These are phyloP conservation scores for Eutypella sp. DNA, from an alignment of 2,329 filamentous ascomycete genomes.

Conservation along the genomic window DNA sequence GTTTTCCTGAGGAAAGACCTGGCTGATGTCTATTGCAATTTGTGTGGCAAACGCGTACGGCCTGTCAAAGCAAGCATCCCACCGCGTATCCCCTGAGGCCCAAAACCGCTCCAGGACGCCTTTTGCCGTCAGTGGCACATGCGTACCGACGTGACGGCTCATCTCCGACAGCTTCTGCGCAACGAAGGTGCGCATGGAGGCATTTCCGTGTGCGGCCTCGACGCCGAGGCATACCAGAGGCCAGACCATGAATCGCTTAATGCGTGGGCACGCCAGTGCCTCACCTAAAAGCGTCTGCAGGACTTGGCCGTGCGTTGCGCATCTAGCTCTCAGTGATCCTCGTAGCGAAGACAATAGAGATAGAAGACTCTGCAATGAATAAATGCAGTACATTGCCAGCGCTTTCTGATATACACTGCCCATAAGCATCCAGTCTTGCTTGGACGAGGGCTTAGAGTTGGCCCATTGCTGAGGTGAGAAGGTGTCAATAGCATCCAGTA, in stretches of 20 bases:
- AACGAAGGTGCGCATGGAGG: slow-evolving; percentile 23
- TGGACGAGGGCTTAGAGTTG: slow-evolving; percentile 17
- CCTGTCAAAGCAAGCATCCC: slow-evolving; percentile 34
- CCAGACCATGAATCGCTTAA: slow-evolving; percentile 28
- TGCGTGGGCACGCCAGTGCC: slow-evolving; percentile 9
- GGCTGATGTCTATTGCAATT: slow-evolving; percentile 12
- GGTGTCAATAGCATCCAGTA: slow-evolving; percentile 20
- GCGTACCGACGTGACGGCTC: slow-evolving; percentile 22
- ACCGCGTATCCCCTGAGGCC: slow-evolving; percentile 25
- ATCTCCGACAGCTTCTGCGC: slow-evolving; percentile 19
- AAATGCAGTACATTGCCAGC: slow-evolving; percentile 30
- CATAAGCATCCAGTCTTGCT: slow-evolving; percentile 24
- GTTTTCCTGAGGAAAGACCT: neutral
- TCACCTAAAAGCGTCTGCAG: slow-evolving; percentile 15
- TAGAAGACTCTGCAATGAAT: slow-evolving; percentile 30
- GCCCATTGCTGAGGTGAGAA: slow-evolving; percentile 28
- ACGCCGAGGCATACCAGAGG: slow-evolving; percentile 32
- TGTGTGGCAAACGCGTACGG: slow-evolving; percentile 16
- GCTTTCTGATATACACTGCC: slow-evolving; percentile 27
- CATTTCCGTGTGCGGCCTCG: slow-evolving; percentile 19
- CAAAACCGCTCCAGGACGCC: slow-evolving; percentile 29
- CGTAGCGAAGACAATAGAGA: slow-evolving; percentile 19
- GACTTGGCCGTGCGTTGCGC: slow-evolving; percentile 8
- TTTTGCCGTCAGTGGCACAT: slow-evolving; percentile 27
- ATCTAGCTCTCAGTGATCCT: slow-evolving; percentile 5